Base-by-base conservation (phyloP, 768 basidiomycete species). In the Termitomyces sp. region DNA sequence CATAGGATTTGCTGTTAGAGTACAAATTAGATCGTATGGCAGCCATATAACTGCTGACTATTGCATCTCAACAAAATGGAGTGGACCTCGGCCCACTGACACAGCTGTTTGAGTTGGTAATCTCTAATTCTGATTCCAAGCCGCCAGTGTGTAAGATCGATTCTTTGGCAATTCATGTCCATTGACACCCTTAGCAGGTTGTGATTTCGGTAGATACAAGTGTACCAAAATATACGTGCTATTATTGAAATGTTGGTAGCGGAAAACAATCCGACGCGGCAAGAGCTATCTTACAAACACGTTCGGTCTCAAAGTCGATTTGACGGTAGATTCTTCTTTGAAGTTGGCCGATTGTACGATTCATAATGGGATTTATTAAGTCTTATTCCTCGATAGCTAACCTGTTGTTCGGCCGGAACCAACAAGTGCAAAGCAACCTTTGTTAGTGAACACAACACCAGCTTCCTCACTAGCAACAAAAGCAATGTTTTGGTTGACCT, bases 271-370 rank as follows among this genome's bases (percentile, higher is more conserved):
- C 88, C 62, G 81, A 88, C 66, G 79, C 83, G 14, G 70, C 75
- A 32, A 80, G 76, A 8, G 86, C 87, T 34, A 87, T 91, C 61
- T 74, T 91, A 58, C 76, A 81, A n/a, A 77, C 88, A 3, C 69
- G 91, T 56, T 78, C 38, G 81, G 81, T 59, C 77, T 91, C 43
- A 76, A 81, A 67, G 83, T 89, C 54, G 78, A 86, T 61, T 71
- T 91, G 25, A 76, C 71, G 10, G 76, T 91, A 37, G 72, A 82
- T n/a, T 80, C 80, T 17, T 73, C 73, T 0, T 72, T 87, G 49
- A 83, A 81, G 68, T 71, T 91, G 43, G 89, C 90, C 69, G 86
- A 90, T 61, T 91, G 86, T 87, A 64, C 67, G 83, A 63, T 2
- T 48, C 4, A 38, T 47, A 34, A 20, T 58, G 20, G 20, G 37